phyloP scores from a whole-genome alignment of 2,329 filamentous ascomycete genomes.

The Blastomyces parvus region DNA sequence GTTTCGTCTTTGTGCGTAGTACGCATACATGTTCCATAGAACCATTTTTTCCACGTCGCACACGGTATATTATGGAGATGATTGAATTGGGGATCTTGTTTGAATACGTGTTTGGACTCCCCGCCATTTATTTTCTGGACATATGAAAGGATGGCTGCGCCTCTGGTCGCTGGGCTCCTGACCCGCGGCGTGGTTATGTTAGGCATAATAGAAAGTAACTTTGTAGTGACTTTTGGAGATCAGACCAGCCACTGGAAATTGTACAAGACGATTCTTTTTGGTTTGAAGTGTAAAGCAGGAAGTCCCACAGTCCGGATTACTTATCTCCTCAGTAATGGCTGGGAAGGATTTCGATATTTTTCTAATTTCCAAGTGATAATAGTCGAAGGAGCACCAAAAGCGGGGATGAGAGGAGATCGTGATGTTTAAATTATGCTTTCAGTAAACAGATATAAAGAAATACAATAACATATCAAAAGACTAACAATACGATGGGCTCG shows the following conservation, averaged over 20 bases:
- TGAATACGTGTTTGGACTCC: not conserved
- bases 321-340: not conserved
- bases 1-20: not conserved
- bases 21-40: not conserved
- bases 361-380: not conserved
- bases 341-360: not conserved
- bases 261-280: too few relatives aligned
- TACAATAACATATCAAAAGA: not conserved
- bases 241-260: too few relatives aligned
- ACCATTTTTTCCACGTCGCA: not conserved
- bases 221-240: too few relatives aligned
- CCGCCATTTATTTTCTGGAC: not conserved
- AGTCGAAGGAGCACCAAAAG: not conserved
- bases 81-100: not conserved
- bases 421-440: not conserved
- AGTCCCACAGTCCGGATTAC: not conserved
- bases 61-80: not conserved
- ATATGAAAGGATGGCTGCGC: not conserved
- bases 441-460: not conserved
- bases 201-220: too few relatives aligned
- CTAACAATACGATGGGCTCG: constrained; percentile 1
- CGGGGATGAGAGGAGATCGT: constrained; percentile 1
- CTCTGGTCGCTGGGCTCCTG: not conserved
- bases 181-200: too few relatives aligned
- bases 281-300: too few relatives aligned